Evolutionary conservation across 148 eudicot species (phyloP), one percentile per base, ranked within the genome.

Genomic region (Fallopia convolvulus): DNA sequence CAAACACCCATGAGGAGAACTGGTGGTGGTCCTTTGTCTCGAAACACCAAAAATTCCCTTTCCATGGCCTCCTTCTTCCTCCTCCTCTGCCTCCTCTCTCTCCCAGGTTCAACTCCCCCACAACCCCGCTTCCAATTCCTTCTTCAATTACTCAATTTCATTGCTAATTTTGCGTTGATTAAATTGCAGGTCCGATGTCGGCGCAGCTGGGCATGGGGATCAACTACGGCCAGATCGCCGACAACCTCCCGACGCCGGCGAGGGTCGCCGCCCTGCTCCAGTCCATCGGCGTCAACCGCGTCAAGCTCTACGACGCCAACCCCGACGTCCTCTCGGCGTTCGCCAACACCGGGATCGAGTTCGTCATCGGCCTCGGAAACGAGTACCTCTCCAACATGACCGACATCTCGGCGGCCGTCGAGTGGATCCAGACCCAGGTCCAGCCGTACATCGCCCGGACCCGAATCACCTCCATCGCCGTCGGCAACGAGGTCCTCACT

Each of bases 191-290:
- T 48, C 50, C 50, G 50, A 48, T 2, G 50, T 30, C 68, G 33
- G 68, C 68, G 33, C 30, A 90, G 71, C 66, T 83, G 52, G 91
- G 89, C 50, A 76, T 92, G 11, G 98, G 98, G 73, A 89, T 94
- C 61, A 94, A 94, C 80, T 94, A 94, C 77, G 98, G 97, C 30
- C 97, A 89, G 55, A 92, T 94, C 20, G 98, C 97, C 18, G 85
- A 90, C 86, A 88, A 94, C 80, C 87, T 94, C 60, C 98, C 98
- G 5, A 60, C 92, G 15, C 92, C 91, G 2, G 50, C 81, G 17
- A 86, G 82, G 2, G 97, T 94, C 0, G 83, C 87, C 0, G 20
- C 50, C 11, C 89, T 92, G 32, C 88, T 90, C 39, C 46, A 65
- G 74, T 87, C 97, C 11, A 80, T 92, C 74, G 87, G 85, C 79